A percentile compares a stretch with the other conserved stretches of the same genome.
Conservation (phyloP, 2,329 filamentous ascomycete species). For the Colletotrichum eleusines region DNA sequence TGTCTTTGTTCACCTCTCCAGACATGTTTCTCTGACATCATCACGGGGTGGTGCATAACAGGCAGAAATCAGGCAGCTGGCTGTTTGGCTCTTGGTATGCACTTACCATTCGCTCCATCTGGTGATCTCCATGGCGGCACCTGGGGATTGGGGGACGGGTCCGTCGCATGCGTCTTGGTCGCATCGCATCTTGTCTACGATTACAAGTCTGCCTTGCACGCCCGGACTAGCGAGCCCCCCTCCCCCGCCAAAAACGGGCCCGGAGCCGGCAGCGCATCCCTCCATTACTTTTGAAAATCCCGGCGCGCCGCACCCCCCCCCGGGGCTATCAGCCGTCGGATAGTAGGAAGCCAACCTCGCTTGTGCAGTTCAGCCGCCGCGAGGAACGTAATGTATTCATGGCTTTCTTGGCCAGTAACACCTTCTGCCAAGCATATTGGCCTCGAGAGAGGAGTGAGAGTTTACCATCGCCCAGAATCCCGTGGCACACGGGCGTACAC, state of each 20-base stretch:
- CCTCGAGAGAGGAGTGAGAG: not conserved
- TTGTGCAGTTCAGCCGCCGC: not conserved
- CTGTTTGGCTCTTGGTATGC: not conserved
- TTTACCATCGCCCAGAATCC: not conserved
- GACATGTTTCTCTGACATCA: not conserved
- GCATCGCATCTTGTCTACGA: not conserved
- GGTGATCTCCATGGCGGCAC: not conserved
- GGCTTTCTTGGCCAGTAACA: not conserved
- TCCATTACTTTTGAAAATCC: not conserved
- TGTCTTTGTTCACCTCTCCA: not conserved
- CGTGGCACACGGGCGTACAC: not conserved
- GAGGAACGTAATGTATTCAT: not conserved
- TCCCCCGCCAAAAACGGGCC: not conserved
- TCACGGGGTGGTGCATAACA: not conserved
- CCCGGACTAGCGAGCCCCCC: not conserved
- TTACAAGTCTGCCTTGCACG: not conserved
- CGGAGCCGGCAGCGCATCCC: not conserved
- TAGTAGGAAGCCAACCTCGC: not conserved
- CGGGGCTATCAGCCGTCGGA: not conserved
- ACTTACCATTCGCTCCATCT: not conserved
- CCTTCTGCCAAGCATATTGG: not conserved
- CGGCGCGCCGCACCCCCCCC: not conserved
- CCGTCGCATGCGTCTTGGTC: not conserved
- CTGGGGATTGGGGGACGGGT: not conserved
- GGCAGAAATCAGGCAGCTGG: constrained; percentile 1